Conservation (phyloP, 345 rosid species). For the Eucalyptus globulus region DNA sequence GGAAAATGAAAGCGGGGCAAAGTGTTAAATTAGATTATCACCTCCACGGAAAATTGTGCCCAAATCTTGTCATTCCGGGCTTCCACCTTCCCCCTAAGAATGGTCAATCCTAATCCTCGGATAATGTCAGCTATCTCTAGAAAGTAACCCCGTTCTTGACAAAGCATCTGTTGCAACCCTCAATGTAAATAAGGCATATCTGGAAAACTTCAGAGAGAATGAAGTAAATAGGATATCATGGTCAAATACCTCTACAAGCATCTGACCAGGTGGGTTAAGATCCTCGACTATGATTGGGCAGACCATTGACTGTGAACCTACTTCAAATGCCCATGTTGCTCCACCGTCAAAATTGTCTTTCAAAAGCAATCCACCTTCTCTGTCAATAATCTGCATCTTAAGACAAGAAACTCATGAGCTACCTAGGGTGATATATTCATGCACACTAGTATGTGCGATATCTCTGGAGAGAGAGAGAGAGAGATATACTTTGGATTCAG, state of each 20-base stretch:
- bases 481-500: constrained; percentile 64
- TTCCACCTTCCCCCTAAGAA: constrained; percentile 92
- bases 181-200: background rate
- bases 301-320: constrained; percentile 74
- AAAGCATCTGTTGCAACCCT: constrained; percentile 58
- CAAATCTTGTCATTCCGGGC: constrained; percentile 71
- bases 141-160: constrained; percentile 91
- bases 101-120: constrained; percentile 84
- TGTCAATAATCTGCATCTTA: constrained; percentile 37
- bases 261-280: constrained; percentile 75
- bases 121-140: constrained; percentile 88
- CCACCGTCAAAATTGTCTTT: constrained; percentile 78
- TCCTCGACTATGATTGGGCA: constrained; percentile 97
- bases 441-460: background rate
- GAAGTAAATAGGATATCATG: background rate
- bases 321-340: constrained; percentile 97
- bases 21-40: constrained; percentile 3
- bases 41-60: constrained; percentile 94
- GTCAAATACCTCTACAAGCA: constrained; percentile 75
- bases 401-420: background rate
- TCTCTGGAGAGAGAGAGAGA: background rate
- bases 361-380: constrained; percentile 34
- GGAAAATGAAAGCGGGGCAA: background rate
- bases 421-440: background rate
- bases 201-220: background rate